Base-by-base conservation (phyloP, 2,329 filamentous ascomycete genomes). In the Nothopassalora personata region DNA sequence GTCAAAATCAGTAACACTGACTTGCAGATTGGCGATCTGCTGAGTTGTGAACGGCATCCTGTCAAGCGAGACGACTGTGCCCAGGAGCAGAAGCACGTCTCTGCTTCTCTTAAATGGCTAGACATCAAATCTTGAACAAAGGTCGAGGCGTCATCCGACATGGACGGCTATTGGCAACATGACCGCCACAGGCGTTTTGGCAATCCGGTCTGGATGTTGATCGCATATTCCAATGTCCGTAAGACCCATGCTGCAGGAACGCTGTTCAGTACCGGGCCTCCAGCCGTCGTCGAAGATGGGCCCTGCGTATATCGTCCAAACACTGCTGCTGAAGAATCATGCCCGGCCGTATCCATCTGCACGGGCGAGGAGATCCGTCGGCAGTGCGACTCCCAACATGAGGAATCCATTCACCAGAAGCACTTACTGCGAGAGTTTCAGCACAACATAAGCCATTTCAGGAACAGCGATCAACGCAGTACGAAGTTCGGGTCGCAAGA, bases 91-190 rank as follows among this genome's bases (percentile, higher is more conserved):
- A 43, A n/a, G 15, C 18, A n/a, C 39, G 4, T 43, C 7, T 15
- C 39, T n/a, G 7, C 39, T 43, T 7, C 18, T n/a, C 39, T 43
- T 43, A 43, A 43, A 18, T 18, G n/a, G 39, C n/a, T 8, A 8
- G 13, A 7, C 13, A 43, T n/a, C 13, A 4, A 15, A 18, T 3
- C 39, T n/a, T 43, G 13, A 18, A 18, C 11, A 3, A n/a, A n/a
- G n/a, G 13, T 43, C 39, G n/a, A 43, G 39, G n/a, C 15, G 8
- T 59, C 52, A 39, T 53, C 48, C 19, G 51, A 50, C 3, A 53
- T 33, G 54, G 50, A 31, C 53, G 57, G 50, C 52, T 56, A 50
- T 28, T 39, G 54, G 30, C 58, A 58, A 53, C 28, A 47, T 55
- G 53, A 34, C 53, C 53, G 47, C 47, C 57, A 53, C 57, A 56